Base-by-base conservation (phyloP, 306 rosid species). In the Astragalus glycyphyllos region DNA sequence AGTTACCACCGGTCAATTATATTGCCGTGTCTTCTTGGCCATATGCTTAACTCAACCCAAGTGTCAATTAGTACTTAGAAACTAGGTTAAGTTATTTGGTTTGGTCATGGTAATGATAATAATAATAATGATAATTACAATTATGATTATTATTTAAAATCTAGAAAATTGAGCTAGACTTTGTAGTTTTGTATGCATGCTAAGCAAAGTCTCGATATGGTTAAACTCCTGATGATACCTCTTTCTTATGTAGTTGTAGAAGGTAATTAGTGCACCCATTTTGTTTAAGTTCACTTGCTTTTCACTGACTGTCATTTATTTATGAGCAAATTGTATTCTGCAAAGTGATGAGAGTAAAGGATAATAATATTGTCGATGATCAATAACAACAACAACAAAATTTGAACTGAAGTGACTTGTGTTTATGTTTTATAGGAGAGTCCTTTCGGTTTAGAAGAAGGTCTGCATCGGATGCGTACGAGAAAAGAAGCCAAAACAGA, bases 391-490 rank as follows among this genome's bases (percentile, higher is more conserved):
- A 67, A 34, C 23, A 20, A 20, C 23, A 48, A 12, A 14, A n/a
- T 8, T 47, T 47, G 32, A 50, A 44, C 56, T 71, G 37, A 48
- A 57, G 17, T 14, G 71, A 5, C 41, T 13, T 23, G 58, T n/a
- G 29, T 7, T 6, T 68, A 9, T 14, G 31, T 11, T 57, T 54
- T 68, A 34, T 44, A 77, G 98, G 96, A 78, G 97, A 89, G 62
- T 58, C 96, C 16, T 84, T 80, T 63, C 86, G 94, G 54, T 87
- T 87, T 67, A 77, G 95, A 8, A 80, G 96, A 54, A 86, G 69
- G 83, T 92, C 95, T 8, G 14, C 88, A 10, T 89, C 98, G 37
- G 96, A 92, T 56, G 89, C 87, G 1, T 83, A 71, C 69, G 87
- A 82, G 82, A 89, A 89, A 84, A 69, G 84, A 13, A 58, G 47